A percentile compares a stretch with the other conserved stretches of the same genome.
These are phyloP conservation scores for Penicillium sclerotigenum DNA, from an alignment of 2,329 filamentous ascomycete species.

Conservation along the genomic window DNA sequence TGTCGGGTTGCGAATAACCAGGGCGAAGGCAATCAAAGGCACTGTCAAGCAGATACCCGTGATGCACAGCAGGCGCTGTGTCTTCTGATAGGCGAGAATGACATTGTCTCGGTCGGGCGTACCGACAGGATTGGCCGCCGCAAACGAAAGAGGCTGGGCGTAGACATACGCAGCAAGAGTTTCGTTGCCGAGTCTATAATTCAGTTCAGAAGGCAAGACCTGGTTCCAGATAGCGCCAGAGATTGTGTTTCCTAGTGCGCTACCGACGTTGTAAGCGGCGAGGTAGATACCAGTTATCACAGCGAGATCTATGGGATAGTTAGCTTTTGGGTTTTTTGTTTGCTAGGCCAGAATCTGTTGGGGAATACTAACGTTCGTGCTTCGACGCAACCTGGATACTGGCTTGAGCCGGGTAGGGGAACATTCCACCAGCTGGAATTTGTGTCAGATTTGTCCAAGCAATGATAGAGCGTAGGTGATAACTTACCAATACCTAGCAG, in stretches of 20 bases:
- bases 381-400: constrained; percentile 51
- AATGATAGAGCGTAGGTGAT: too few relatives aligned
- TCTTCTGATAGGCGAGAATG: constrained; percentile 46
- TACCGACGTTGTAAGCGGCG: constrained; percentile 62
- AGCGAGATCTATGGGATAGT: constrained; percentile 49
- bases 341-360: not conserved
- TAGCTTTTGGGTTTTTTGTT: not conserved
- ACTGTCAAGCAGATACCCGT: constrained; percentile 50
- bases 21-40: constrained; percentile 46
- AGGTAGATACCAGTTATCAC: constrained; percentile 63
- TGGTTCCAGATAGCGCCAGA: constrained; percentile 64
- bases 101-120: constrained; percentile 45
- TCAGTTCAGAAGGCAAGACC: constrained; percentile 50
- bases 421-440: constrained; percentile 55
- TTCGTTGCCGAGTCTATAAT: constrained; percentile 37
- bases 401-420: constrained; percentile 53
- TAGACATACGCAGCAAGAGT: constrained; percentile 43
- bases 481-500: constrained; percentile 55
- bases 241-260: constrained; percentile 58
- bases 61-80: constrained; percentile 50
- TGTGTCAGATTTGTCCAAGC: not conserved
- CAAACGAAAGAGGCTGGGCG: constrained; percentile 42
- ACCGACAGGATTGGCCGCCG: constrained; percentile 41
- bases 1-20: constrained; percentile 47
- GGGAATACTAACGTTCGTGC: constrained; percentile 42